Evolutionary conservation across 2,329 filamentous ascomycete genomes (phyloP).

Genomic region (Xylariaceae sp.): DNA sequence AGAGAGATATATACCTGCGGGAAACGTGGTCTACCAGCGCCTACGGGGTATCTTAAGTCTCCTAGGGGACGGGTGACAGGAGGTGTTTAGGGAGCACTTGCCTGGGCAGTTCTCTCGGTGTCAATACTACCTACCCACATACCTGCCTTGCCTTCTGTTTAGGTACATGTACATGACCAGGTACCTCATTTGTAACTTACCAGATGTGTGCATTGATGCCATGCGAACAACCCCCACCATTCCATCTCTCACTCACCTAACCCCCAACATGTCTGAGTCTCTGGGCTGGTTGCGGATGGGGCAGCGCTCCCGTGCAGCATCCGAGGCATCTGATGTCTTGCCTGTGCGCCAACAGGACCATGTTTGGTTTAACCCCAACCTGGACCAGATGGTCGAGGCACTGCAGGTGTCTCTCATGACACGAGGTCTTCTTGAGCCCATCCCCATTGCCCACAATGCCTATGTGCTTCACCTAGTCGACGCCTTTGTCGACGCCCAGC

Average conservation of each 20-base stretch:
- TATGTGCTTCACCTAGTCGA: slow-evolving; percentile 41
- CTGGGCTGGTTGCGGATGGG: slow-evolving; percentile 24
- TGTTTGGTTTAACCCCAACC: slow-evolving; percentile 33
- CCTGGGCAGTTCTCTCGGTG: too few relatives aligned
- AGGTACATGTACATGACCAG: too few relatives aligned
- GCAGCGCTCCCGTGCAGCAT: slow-evolving; percentile 16
- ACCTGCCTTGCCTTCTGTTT: too few relatives aligned
- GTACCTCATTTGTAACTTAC: too few relatives aligned
- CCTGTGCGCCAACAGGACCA: slow-evolving; percentile 26
- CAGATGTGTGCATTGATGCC: too few relatives aligned
- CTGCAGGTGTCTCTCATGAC: slow-evolving; percentile 42
- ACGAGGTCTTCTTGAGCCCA: slow-evolving; percentile 29
- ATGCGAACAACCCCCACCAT: neutral
- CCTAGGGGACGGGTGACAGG: too few relatives aligned
- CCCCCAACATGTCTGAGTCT: slow-evolving; percentile 1
- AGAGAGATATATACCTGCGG: too few relatives aligned
- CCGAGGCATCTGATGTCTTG: slow-evolving; percentile 12
- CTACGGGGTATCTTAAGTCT: too few relatives aligned
- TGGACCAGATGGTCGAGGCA: slow-evolving; percentile 42
- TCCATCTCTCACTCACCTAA: neutral
- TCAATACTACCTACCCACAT: neutral
- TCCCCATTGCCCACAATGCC: slow-evolving; percentile 40
- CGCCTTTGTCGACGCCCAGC: slow-evolving; percentile 29
- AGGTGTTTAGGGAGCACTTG: too few relatives aligned
- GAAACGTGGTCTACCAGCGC: too few relatives aligned